Base-by-base conservation (phyloP, 345 rosid genomes). In the Linum tenue region DNA sequence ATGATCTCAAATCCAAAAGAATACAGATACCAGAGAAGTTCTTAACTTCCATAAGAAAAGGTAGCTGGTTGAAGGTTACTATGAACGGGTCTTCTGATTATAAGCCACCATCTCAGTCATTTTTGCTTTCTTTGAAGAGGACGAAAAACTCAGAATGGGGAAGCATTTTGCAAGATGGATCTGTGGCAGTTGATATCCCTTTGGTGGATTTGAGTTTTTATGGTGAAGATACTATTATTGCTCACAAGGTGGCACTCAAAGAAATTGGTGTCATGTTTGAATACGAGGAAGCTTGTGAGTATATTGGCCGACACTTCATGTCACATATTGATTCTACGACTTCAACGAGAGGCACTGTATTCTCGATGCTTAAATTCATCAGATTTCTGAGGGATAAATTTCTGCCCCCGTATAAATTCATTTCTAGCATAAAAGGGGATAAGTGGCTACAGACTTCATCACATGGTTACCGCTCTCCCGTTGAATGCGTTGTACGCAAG, bases 131-230 rank as follows among this genome's bases (percentile, higher is more conserved):
- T 62, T 56, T 76, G 8, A 15, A 37, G 40, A 60, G 14, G n/a
- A n/a, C n/a, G 35, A 39, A 6, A 53, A 11, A 44, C 59, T 80
- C 88, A 7, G 7, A 55, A 40, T 81, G 85, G 91, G 95, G 90
- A 66, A 60, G 43, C 50, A 56, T 84, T 69, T 72, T 90, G 66
- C 91, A 87, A 76, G 76, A 74, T 41, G 83, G 69, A 37, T 69
- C 79, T 0, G 80, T 75, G 60, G 83, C 83, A 14, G 90, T 84
- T 10, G 90, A 85, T 69, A 78, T 90, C 68, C 97, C 97, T 0
- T 67, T 90, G 3, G 67, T 90, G n/a, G 95, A 90, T 70, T 68
- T 67, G 42, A 65, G 37, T 3, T 87, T 71, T 70, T 90, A 90
- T 60, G 90, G 95, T 15, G 69, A 53, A 0, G 10, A 40, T n/a